Conservation (phyloP, 1,284 basidiomycete species). For the Pseudozyma sp. region DNA sequence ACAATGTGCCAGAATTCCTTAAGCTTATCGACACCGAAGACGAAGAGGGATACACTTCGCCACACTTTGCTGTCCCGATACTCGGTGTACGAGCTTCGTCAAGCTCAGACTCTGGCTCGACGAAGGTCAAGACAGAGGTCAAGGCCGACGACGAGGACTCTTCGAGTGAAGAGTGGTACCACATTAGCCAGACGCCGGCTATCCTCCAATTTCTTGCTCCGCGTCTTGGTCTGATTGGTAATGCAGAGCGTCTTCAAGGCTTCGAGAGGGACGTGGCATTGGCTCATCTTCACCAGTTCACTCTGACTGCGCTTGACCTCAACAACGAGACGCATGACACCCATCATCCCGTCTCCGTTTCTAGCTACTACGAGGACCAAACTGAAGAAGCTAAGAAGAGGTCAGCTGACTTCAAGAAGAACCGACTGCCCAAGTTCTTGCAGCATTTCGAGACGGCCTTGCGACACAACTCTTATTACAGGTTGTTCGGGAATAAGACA, state of each 20-base stretch:
- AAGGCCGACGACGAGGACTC: background rate
- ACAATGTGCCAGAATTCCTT: slow-evolving; percentile 33
- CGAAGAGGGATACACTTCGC: slow-evolving; percentile 14
- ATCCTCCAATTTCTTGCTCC: slow-evolving; percentile 72
- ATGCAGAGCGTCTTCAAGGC: slow-evolving; percentile 21
- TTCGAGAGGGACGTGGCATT: slow-evolving; percentile 37
- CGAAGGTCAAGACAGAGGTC: too few relatives aligned
- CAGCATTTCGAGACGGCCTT: slow-evolving; percentile 70
- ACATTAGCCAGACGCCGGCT: slow-evolving; percentile 70
- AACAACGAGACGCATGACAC: slow-evolving; percentile 71
- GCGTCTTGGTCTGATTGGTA: slow-evolving; percentile 66
- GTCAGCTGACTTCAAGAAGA: slow-evolving; percentile 70
- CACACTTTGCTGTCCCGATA: slow-evolving; percentile 69
- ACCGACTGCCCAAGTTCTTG: slow-evolving; percentile 73
- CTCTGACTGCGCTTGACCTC: slow-evolving; percentile 71
- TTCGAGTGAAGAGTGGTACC: slow-evolving; percentile 12
- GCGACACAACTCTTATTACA: slow-evolving; percentile 26
- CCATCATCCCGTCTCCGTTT: slow-evolving; percentile 46
- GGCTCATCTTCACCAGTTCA: slow-evolving; percentile 70
- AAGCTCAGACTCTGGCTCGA: too few relatives aligned
- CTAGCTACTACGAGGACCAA: slow-evolving; percentile 72
- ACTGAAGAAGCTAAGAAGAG: slow-evolving; percentile 68
- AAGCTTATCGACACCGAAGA: slow-evolving; percentile 29
- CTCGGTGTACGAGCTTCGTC: slow-evolving; percentile 41
- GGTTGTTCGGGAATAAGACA: slow-evolving; percentile 70